These are phyloP conservation scores for Peronospora farinosa DNA, from an alignment of 352 stramenopile species.

Conservation along the genomic window DNA sequence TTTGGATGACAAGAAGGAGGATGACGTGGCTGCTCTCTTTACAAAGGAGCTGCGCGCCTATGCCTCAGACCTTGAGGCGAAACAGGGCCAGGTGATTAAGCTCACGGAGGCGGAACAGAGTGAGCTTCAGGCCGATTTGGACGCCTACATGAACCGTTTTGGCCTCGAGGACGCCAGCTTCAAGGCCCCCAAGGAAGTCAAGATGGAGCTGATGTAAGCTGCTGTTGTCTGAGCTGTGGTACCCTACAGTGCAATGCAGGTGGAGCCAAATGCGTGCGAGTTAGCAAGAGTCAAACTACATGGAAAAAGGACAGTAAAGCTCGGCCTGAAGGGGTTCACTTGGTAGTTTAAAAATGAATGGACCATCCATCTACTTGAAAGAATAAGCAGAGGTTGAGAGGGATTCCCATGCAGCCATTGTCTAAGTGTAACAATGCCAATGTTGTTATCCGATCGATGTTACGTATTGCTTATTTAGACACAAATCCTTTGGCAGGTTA, in stretches of 20 bases:
- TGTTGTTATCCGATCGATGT: no score
- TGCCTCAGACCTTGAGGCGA: conserved; percentile 61
- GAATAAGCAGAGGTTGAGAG: conserved; percentile 11
- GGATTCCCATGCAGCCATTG: no score
- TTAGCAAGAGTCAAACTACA: conserved; percentile 9
- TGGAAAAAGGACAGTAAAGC: conserved; percentile 9
- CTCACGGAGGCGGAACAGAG: conserved; percentile 70
- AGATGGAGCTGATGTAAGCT: conserved; percentile 81
- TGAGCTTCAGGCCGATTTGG: conserved; percentile 75
- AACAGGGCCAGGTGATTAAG: conserved; percentile 75
- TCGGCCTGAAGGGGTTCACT: conserved; percentile 10
- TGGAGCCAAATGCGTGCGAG: conserved; percentile 16
- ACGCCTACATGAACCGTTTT: conserved; percentile 85
- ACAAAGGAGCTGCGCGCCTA: conserved; percentile 79
- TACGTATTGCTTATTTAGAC: background rate
- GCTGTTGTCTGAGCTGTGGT: conserved; percentile 9
- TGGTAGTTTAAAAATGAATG: conserved; percentile 31
- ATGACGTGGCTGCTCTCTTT: conserved; percentile 78
- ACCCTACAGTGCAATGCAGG: conserved; percentile 15
- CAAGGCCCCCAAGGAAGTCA: conserved; percentile 79
- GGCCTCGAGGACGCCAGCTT: conserved; percentile 71
- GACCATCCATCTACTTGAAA: conserved; percentile 32
- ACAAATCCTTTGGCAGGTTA: conserved; percentile 2
- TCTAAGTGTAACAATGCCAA: no score
- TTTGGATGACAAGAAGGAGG: conserved; percentile 74